Conservation (phyloP, 2,329 filamentous ascomycete species). For the Diaporthe nobilis region DNA sequence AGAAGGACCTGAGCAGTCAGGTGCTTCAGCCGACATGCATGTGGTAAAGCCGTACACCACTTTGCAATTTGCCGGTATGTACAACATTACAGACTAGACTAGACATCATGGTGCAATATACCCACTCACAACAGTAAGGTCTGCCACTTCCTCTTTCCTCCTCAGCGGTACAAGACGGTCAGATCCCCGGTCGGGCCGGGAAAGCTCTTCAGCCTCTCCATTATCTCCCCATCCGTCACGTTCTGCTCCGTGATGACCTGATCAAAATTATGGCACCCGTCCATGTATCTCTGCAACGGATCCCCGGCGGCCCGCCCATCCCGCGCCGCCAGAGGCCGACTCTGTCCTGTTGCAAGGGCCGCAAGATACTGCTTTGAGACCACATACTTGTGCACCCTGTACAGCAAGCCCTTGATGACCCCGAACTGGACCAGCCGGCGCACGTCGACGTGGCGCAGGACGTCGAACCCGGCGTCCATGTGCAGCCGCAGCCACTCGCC, state of each 20-base stretch:
- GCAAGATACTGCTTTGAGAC: constrained; percentile 76
- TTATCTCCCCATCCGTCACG: constrained; percentile 77
- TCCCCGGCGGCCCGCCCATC: constrained; percentile 55
- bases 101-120: neutral
- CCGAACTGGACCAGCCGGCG: constrained; percentile 95
- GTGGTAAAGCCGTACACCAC: neutral
- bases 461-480: constrained; percentile 73
- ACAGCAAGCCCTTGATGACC: constrained; percentile 93
- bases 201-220: constrained; percentile 75
- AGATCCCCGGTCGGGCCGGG: constrained; percentile 64
- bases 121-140: neutral
- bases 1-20: constrained; percentile 1
- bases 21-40: neutral
- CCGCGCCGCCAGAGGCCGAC: constrained; percentile 49
- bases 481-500: constrained; percentile 89
- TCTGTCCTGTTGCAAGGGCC: constrained; percentile 68
- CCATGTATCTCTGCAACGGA: constrained; percentile 76
- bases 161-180: constrained; percentile 67
- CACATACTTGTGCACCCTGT: constrained; percentile 92
- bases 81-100: constrained; percentile 37
- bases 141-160: neutral
- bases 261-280: constrained; percentile 84
- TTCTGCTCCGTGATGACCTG: constrained; percentile 85
- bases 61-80: constrained; percentile 42
- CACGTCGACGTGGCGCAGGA: constrained; percentile 85